These are phyloP conservation scores for Arctium lappa DNA, from an alignment of 129 eudicot species.

Conservation along the genomic window DNA sequence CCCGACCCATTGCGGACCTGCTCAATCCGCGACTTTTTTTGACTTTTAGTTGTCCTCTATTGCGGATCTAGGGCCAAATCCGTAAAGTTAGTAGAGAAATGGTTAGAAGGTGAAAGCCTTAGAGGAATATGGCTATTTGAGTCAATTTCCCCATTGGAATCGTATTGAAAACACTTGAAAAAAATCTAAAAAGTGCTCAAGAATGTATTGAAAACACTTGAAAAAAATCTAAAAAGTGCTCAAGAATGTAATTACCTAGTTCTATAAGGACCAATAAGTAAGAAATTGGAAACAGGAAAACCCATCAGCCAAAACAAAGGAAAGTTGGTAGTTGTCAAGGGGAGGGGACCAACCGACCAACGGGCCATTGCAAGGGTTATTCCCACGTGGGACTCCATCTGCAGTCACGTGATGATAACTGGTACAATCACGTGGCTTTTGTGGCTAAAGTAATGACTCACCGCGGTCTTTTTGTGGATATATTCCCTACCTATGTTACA, in stretches of 20 bases:
- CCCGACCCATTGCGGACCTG: no score
- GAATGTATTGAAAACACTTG: neutral
- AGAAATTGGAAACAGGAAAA: neutral
- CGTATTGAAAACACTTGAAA: neutral
- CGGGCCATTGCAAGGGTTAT: constrained; percentile 14
- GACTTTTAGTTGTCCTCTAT: no score
- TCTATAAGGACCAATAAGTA: neutral
- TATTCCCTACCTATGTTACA: neutral
- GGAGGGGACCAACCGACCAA: neutral
- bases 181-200: neutral
- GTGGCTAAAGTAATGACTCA: neutral
- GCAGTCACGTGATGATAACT: constrained; percentile 29
- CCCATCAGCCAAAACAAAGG: neutral
- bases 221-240: neutral
- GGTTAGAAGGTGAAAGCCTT: no score
- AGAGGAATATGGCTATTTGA: no score
- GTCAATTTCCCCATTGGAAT: neutral
- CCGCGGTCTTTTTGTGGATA: neutral
- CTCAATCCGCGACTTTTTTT: no score
- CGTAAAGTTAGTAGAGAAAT: no score
- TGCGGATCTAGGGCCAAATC: no score
- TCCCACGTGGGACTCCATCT: constrained; percentile 39
- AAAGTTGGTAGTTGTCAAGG: neutral
- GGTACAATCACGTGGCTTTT: constrained; percentile 28
- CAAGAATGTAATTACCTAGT: neutral